phyloP scores from a whole-genome alignment of 805 yeast genomes.

The Komagataella ulmi region DNA sequence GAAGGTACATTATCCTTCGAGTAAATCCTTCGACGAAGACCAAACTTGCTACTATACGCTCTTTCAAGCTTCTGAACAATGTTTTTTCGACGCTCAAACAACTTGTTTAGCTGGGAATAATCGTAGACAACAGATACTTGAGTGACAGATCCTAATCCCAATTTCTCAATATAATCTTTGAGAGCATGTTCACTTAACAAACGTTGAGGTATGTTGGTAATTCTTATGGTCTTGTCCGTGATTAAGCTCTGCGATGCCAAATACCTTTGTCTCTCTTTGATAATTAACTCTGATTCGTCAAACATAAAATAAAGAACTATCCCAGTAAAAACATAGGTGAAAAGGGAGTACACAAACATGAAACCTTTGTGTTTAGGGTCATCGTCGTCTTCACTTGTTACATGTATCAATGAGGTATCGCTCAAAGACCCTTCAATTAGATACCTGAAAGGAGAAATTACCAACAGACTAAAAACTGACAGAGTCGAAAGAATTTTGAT shows the following conservation, averaged over 20 bases:
- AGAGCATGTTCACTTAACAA: conserved; percentile 29
- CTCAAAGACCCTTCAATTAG: conserved; percentile 32
- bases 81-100: conserved; percentile 21
- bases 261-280: conserved; percentile 40
- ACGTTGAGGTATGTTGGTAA: conserved; percentile 39
- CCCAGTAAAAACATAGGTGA: conserved; percentile 40
- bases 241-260: conserved; percentile 46
- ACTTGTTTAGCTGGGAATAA: conserved; percentile 21
- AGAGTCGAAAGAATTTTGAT: conserved; percentile 29
- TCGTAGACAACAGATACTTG: conserved; percentile 33
- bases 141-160: conserved; percentile 42
- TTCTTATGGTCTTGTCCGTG: conserved; percentile 43
- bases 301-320: conserved; percentile 31
- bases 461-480: conserved; percentile 29
- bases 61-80: conserved; percentile 24
- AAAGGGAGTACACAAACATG: conserved; percentile 38
- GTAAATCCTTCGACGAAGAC: conserved; percentile 24
- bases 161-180: conserved; percentile 35
- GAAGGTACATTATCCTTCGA: conserved; percentile 10
- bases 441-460: conserved; percentile 41
- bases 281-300: conserved; percentile 32
- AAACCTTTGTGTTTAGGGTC: conserved; percentile 10
- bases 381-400: conserved; percentile 10
- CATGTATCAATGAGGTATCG: conserved; percentile 22
- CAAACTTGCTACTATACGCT: conserved; percentile 26